Evolutionary conservation across 192 early-diverging fungal species (phyloP).

Genomic region (Coemansia sp.): DNA sequence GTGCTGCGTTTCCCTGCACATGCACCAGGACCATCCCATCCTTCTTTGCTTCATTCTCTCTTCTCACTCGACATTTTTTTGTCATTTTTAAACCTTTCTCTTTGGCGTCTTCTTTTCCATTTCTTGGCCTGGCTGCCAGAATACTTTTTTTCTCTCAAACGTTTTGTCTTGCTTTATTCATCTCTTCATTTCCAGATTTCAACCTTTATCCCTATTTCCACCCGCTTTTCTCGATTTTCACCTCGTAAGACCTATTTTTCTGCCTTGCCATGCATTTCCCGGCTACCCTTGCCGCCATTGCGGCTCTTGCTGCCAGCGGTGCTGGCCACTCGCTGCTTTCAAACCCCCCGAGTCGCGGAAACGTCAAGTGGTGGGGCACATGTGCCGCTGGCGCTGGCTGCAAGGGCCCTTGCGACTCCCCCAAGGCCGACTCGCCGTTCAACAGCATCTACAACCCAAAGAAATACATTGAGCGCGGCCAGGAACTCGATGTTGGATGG

Average conservation of each 20-base stretch:
- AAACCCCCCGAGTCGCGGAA: slow-evolving; percentile 36
- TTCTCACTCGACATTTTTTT: too few relatives aligned
- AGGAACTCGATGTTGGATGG: slow-evolving; percentile 55
- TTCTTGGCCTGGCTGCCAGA: slow-evolving; percentile 6
- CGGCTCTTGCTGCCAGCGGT: slow-evolving; percentile 42
- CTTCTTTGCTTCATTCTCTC: neutral
- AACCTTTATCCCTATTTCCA: neutral
- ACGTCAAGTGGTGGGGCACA: slow-evolving; percentile 48
- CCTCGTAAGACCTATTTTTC: neutral
- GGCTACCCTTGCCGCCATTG: slow-evolving; percentile 20
- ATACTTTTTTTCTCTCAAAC: slow-evolving; percentile 4
- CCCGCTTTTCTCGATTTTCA: slow-evolving; percentile 1
- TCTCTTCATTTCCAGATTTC: slow-evolving; percentile 7
- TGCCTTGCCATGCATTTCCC: slow-evolving; percentile 29
- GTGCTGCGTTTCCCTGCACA: neutral
- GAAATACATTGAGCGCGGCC: slow-evolving; percentile 56
- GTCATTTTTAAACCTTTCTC: neutral
- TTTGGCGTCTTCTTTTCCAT: slow-evolving; percentile 5
- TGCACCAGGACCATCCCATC: slow-evolving; percentile 10
- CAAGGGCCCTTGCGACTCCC: slow-evolving; percentile 60
- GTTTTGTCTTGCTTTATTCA: neutral
- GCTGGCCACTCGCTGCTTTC: slow-evolving; percentile 42
- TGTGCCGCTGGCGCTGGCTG: slow-evolving; percentile 58
- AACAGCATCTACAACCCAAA: slow-evolving; percentile 56
- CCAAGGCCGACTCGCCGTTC: slow-evolving; percentile 51